Evolutionary conservation across 352 stramenopile species (phyloP).

Genomic region (Phytophthora pisi): DNA sequence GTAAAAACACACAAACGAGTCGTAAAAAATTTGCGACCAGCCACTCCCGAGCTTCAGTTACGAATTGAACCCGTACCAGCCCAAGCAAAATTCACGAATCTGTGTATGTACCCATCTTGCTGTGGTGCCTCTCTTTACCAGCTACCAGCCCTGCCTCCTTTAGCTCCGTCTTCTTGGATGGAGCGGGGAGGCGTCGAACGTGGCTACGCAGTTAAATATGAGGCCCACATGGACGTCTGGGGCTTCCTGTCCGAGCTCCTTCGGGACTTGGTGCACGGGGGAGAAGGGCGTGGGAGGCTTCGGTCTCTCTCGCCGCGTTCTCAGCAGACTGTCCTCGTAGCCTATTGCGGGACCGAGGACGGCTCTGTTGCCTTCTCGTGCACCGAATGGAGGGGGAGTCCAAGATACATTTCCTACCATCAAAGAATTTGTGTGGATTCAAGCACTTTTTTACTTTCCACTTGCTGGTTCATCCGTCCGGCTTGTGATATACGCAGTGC

Average conservation of each 20-base stretch:
- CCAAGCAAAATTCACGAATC: neutral
- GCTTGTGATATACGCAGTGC: conserved; percentile 86
- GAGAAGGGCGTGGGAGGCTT: conserved; percentile 30
- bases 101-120: conserved; percentile 2
- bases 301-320: conserved; percentile 25
- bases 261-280: conserved; percentile 35
- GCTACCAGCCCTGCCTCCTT: conserved; percentile 50
- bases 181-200: conserved; percentile 20
- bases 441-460: conserved; percentile 80
- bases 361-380: conserved; percentile 50
- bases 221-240: conserved; percentile 59
- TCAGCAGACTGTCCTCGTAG: conserved; percentile 42
- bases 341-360: conserved; percentile 51
- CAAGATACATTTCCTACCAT: conserved; percentile 38
- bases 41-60: conserved; percentile 13
- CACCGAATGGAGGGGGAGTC: conserved; percentile 41
- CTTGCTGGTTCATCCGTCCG: conserved; percentile 48
- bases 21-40: conserved; percentile 13
- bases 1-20: conserved; percentile 16
- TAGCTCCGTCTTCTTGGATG: conserved; percentile 32
- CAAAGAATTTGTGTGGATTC: neutral
- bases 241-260: conserved; percentile 40
- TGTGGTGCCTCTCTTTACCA: conserved; percentile 67
- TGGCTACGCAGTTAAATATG: conserved; percentile 81
- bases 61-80: conserved; percentile 4